Base-by-base conservation (phyloP, 495 filamentous ascomycete genomes). In the Emericellopsis terricola region DNA sequence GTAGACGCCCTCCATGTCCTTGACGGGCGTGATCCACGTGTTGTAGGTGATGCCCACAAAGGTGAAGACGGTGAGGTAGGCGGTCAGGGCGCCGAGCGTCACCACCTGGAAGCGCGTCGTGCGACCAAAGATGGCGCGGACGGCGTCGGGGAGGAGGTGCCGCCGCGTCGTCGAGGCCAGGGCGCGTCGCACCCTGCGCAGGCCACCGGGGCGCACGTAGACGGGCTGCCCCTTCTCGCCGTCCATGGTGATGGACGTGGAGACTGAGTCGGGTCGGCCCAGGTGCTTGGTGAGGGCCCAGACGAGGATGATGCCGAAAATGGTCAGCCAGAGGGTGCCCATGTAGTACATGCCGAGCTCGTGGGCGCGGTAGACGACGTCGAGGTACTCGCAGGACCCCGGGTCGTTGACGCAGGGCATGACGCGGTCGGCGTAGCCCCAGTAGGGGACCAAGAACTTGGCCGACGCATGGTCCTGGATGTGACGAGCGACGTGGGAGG, bases 331-430 rank as follows among this genome's bases (percentile, higher is more conserved):
- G 19, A 79, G 40, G 37, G 75, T 71, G 40, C 65, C 65, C 5
- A 59, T 63, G 42, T 77, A 78, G 8, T 71, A 42, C 63, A 78
- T 73, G 4, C 59, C 62, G 14, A 55, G 34, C 39, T 73, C 69
- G 41, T 79, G 73, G 23, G 61, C 59, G 16, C 48, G 50, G 47
- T 77, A 79, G 28, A 73, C 69, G 10, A 52, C 55, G 46, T 76
- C 72, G 3, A 77, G 59, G 45, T 78, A 78, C 16, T 53, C 71
- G 48, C 74, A 79, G 3, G 66, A 69, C 3, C 71, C 73, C 0
- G 53, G 39, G 49, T 75, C 72, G 38, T 57, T 72, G 17, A 55
- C 61, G 45, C 71, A 76, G 11, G 74, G 74, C 0, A 73, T 27
- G 3, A 64, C 57, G 28, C 69, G 63, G 20, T 51, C 47, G 15